Base-by-base conservation (phyloP, 1,284 basidiomycete genomes). In the Leccinum solheimii region DNA sequence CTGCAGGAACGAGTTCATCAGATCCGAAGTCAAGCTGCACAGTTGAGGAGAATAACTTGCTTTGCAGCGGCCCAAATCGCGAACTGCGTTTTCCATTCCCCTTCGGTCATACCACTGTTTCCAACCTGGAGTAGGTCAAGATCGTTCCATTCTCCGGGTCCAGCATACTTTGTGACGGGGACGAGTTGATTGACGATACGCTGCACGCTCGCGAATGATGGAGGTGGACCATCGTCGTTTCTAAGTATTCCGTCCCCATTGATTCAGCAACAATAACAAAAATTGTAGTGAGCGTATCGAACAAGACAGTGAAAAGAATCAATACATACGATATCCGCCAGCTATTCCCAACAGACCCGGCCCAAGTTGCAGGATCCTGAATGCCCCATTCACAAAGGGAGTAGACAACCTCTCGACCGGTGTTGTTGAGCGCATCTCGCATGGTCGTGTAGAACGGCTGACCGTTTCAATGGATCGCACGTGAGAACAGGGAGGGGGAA, bases 351-450 rank as follows among this genome's bases (percentile, higher is more conserved):
- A 81, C 77, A 10, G 67, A 62, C 49, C 76, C 73, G 2, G 74
- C 80, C 81, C 81, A 83, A 32, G 80, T 74, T 14, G 81, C 81
- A 50, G 81, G 81, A 63, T 83, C 70, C 61, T 75, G 71, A 36
- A 81, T 75, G 49, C 81, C 81, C 83, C 84, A 85, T 68, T 85
- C 80, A 58, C 84, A 85, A 30, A 84, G 76, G 9, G 82, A 81
- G 66, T 81, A 86, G 3, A 84, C 73, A 51, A 85, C 80, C 1
- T 78, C 76, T 8, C 80, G 78, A 5, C 77, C 78, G 0, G 81
- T 83, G 0, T 75, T 76, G 13, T 19, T 32, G n/a, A 65, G 64
- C 26, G 64, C 63, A 23, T 65, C 52, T 48, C 59, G 55, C 64
- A 65, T 65, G 8, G 5, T 40, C 7, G 54, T 57, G 54, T 48